Base-by-base conservation (phyloP, 2,329 filamentous ascomycete species). In the Fulvia fulva region DNA sequence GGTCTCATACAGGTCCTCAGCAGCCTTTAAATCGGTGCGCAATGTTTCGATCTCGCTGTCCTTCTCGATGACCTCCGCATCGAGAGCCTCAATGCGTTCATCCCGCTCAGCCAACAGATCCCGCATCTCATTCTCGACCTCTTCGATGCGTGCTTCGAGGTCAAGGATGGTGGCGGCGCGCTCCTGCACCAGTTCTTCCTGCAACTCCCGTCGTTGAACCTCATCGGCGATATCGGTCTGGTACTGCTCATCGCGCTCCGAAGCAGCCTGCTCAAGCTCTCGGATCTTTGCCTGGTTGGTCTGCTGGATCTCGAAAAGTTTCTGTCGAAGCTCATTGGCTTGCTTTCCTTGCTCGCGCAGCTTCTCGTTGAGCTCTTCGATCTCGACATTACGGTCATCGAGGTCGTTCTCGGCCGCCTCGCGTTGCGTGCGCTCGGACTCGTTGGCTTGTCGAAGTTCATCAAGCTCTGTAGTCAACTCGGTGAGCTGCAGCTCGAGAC, bases 321-420 rank as follows among this genome's bases (percentile, higher is more conserved):
- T 80, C 55, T 75, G 73, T 3, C 78, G 77, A 25, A 80, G 72
- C 62, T 78, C 73, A 30, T 80, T 79, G n/a, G 77, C 76, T 59
- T 78, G 72, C 16, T 75, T 68, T 43, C 78, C 77, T n/a, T 70
- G 65, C 21, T 74, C 69, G 22, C 74, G 71, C 5, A 80, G 65
- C 55, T 74, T 74, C 23, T 69, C 53, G 21, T 76, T 72, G 22
- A 79, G 70, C 6, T 73, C 71, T 5, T 73, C 74, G 45, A 80
- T 73, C 55, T 75, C 67, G 7, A 67, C 69, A 54, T 77, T 75
- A 23, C 73, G 72, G 11, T 75, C 71, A 32, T 80, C 77, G 1
- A 80, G 70, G 23, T 73, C 74, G 9, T 65, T 65, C 63, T 80
- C 76, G 3, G 76, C 77, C 21, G 71, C 68, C 58, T 79, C 75